These are phyloP conservation scores for Solanum chiquidenum DNA, from an alignment of 257 asterid genomes.

Conservation along the genomic window DNA sequence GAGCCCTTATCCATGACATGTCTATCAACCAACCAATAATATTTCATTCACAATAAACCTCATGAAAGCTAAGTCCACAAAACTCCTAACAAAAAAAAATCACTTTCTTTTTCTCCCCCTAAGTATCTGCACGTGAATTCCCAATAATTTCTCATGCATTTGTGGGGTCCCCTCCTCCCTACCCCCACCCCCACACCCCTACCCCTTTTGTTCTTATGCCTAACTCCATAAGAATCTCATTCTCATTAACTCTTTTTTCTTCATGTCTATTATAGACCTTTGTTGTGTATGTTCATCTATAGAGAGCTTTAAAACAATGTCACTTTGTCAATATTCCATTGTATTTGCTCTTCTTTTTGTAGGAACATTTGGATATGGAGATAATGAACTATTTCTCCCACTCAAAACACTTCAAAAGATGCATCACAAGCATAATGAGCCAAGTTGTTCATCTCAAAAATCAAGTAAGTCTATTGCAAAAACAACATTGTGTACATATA, in stretches of 20 bases:
- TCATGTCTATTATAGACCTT: not conserved
- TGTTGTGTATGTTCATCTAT: not conserved
- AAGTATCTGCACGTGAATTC: conserved; percentile 66
- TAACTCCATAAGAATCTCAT: conserved; percentile 55
- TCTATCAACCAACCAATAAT: conserved; percentile 8
- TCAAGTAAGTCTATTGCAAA: conserved; percentile 42
- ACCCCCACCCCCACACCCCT: conserved; percentile 10
- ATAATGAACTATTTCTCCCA: conserved; percentile 28
- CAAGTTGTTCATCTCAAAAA: conserved; percentile 25
- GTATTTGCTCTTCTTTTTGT: conserved; percentile 7
- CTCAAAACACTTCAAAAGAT: conserved; percentile 23
- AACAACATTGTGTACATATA: not conserved
- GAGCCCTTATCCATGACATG: conserved; percentile 40
- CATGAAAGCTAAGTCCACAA: not conserved
- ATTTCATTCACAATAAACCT: not conserved
- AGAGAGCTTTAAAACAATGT: not conserved
- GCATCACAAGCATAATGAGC: not conserved
- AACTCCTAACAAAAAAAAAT: not conserved
- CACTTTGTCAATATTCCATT: not conserved
- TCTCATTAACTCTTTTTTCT: conserved; percentile 3
- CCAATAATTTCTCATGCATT: conserved; percentile 94
- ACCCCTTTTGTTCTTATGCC: conserved; percentile 52
- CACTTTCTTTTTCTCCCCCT: not conserved
- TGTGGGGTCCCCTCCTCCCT: conserved; percentile 60
- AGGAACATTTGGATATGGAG: conserved; percentile 20